Conservation (phyloP, 176 grass and related monocot species). For the Pontederia crassipes region DNA sequence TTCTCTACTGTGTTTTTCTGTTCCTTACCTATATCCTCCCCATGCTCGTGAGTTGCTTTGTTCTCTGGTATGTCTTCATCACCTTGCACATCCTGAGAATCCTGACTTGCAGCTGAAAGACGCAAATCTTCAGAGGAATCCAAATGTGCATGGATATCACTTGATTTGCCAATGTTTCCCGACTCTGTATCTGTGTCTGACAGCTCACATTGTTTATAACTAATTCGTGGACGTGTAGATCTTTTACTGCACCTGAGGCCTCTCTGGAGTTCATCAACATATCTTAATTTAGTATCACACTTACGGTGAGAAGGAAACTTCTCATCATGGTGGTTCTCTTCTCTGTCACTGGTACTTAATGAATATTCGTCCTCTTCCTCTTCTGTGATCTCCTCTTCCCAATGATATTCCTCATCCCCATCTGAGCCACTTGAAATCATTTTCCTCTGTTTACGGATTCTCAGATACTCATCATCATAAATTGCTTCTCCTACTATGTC, state of each 20-base stretch:
- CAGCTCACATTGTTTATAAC: constrained; percentile 48
- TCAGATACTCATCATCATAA: constrained; percentile 87
- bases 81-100: constrained; percentile 43
- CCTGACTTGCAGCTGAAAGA: constrained; percentile 53
- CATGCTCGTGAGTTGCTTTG: constrained; percentile 30
- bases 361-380: constrained; percentile 59
- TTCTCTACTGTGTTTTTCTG: constrained; percentile 20
- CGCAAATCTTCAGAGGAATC: constrained; percentile 26
- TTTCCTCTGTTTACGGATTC: constrained; percentile 44
- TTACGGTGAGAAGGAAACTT: constrained; percentile 28
- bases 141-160: constrained; percentile 37
- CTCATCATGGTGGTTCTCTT: constrained; percentile 28
- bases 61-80: constrained; percentile 31
- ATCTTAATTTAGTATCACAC: constrained; percentile 37
- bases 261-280: constrained; percentile 42
- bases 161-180: constrained; percentile 28
- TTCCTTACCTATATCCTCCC: constrained; percentile 39
- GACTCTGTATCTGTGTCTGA: constrained; percentile 39
- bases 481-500: constrained; percentile 95
- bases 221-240: constrained; percentile 37
- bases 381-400: constrained; percentile 60
- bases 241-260: constrained; percentile 69
- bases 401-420: constrained; percentile 45
- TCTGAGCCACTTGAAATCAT: constrained; percentile 44
- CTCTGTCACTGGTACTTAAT: constrained; percentile 45